A percentile compares a stretch with the other conserved stretches of the same genome.
Conservation (phyloP, 768 basidiomycete species). For the Hortiboletus flavorubellus region DNA sequence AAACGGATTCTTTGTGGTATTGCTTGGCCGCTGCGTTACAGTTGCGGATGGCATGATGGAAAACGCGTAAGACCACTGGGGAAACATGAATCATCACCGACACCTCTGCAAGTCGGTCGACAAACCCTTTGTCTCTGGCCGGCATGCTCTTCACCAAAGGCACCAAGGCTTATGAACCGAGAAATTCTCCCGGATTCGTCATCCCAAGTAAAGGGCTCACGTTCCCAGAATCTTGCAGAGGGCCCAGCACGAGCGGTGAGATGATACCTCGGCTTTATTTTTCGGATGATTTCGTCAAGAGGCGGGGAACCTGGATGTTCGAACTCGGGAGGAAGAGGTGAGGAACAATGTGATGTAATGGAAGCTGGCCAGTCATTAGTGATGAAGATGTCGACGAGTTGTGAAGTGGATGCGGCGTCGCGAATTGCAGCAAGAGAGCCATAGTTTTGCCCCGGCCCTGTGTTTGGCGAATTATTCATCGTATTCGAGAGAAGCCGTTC, state of each 20-base stretch:
- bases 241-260: constrained; percentile 66
- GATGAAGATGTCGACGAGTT: constrained; percentile 76
- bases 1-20: constrained; percentile 73
- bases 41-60: constrained; percentile 61
- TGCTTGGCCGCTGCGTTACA: constrained; percentile 47
- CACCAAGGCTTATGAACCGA: constrained; percentile 79
- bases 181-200: constrained; percentile 64
- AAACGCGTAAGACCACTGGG: constrained; percentile 97
- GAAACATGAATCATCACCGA: constrained; percentile 7
- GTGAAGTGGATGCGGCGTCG: constrained; percentile 55
- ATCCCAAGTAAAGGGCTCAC: constrained; percentile 88
- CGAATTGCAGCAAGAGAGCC: constrained; percentile 67
- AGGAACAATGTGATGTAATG: constrained; percentile 58
- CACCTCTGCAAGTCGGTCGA: constrained; percentile 10
- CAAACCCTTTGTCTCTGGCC: constrained; percentile 84
- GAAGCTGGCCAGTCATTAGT: constrained; percentile 74
- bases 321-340: constrained; percentile 47
- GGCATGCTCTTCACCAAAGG: constrained; percentile 66
- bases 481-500: constrained; percentile 73
- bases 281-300: constrained; percentile 60
- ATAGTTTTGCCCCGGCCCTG: constrained; percentile 48
- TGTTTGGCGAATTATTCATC: constrained; percentile 45
- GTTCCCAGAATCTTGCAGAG: constrained; percentile 88
- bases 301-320: constrained; percentile 47
- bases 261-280: constrained; percentile 82